These are phyloP conservation scores for Pseudozyma tsukubaensis DNA, from an alignment of 1,284 basidiomycete genomes.

Conservation along the genomic window DNA sequence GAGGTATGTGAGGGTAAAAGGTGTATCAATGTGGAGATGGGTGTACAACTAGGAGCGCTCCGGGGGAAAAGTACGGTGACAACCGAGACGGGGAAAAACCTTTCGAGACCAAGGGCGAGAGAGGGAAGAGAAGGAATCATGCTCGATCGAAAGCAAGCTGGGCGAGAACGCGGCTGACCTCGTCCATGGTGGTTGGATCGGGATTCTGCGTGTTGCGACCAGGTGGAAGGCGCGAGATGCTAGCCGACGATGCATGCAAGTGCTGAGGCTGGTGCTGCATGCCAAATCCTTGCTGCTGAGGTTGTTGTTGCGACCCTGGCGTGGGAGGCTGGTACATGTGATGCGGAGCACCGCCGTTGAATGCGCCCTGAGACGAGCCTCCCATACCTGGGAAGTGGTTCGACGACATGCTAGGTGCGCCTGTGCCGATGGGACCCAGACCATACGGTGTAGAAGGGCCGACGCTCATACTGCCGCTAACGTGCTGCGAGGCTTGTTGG, in stretches of 20 bases:
- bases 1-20: constrained; percentile 4
- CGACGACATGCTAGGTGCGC: constrained; percentile 22
- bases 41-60: no score
- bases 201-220: constrained; percentile 33
- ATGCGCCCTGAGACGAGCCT: constrained; percentile 22
- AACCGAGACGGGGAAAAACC: background rate
- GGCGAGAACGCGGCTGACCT: constrained; percentile 63
- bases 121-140: constrained; percentile 11
- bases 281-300: constrained; percentile 23
- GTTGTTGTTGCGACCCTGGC: constrained; percentile 17
- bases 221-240: constrained; percentile 56
- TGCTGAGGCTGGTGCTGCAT: constrained; percentile 33
- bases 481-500: constrained; percentile 51
- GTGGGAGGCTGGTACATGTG: constrained; percentile 32
- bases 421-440: constrained; percentile 50
- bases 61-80: no score
- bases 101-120: background rate
- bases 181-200: constrained; percentile 60
- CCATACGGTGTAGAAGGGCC: constrained; percentile 46
- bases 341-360: constrained; percentile 20
- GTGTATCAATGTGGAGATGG: background rate
- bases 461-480: constrained; percentile 36
- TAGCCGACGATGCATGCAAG: constrained; percentile 43
- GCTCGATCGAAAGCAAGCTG: constrained; percentile 62
- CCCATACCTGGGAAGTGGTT: constrained; percentile 44